A percentile compares a stretch with the other conserved stretches of the same genome.
Conservation (phyloP, 352 stramenopile species). For the Globisporangium acanthophoron region DNA sequence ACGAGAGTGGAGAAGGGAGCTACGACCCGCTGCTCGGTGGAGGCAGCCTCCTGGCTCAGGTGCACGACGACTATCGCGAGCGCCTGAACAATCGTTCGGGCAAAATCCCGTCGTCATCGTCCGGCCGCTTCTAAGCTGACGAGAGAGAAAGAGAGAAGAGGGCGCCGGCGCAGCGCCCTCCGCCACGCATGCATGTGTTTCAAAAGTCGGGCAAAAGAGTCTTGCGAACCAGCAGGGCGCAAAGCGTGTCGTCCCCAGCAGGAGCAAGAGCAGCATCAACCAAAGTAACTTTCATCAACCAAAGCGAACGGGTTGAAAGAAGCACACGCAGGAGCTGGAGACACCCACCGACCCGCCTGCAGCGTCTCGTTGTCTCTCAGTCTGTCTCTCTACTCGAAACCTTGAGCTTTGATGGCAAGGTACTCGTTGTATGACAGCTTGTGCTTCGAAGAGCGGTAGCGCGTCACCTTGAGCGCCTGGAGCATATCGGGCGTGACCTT, state of each 20-base stretch:
- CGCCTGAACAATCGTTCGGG: slow-evolving; percentile 46
- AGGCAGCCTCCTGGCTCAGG: slow-evolving; percentile 55
- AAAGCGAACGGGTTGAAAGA: too few species aligned
- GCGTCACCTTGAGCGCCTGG: slow-evolving; percentile 59
- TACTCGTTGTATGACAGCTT: slow-evolving; percentile 82
- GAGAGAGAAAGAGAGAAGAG: slow-evolving; percentile 2
- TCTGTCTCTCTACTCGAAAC: slow-evolving; percentile 4
- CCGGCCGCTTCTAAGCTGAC: slow-evolving; percentile 5
- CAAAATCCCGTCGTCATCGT: slow-evolving; percentile 17
- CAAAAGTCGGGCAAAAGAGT: too few species aligned
- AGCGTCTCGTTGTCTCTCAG: background rate
- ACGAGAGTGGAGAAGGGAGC: slow-evolving; percentile 36
- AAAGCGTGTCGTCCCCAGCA: too few species aligned
- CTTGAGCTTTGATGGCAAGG: slow-evolving; percentile 46
- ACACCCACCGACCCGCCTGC: background rate
- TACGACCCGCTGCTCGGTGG: slow-evolving; percentile 68
- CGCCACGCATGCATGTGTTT: background rate
- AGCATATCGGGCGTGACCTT: slow-evolving; percentile 53
- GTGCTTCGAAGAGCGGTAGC: slow-evolving; percentile 79
- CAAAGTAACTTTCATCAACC: too few species aligned
- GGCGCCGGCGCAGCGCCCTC: background rate
- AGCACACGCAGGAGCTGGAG: too few species aligned
- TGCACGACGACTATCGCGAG: slow-evolving; percentile 75
- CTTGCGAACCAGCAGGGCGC: too few species aligned
- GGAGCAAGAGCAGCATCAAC: too few species aligned